These are phyloP conservation scores for Arthonia radiata DNA, from an alignment of 495 filamentous ascomycete species.

Conservation along the genomic window DNA sequence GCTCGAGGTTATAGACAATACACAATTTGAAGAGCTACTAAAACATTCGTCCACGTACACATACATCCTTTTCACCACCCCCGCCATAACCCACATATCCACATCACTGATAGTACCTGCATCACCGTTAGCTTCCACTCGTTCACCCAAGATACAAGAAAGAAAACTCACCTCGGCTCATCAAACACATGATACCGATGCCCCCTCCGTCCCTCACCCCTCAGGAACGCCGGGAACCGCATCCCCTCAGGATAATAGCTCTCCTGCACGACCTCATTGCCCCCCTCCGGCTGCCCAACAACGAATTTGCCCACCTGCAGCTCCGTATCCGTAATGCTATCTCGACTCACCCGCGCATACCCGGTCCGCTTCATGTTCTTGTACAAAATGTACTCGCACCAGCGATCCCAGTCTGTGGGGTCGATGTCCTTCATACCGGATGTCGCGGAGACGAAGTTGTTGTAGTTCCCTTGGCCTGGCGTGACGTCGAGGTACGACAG, in stretches of 20 bases:
- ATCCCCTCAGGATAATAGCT: slow-evolving; percentile 47
- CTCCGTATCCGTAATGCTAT: slow-evolving; percentile 92
- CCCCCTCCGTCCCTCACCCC: slow-evolving; percentile 62
- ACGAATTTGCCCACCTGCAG: slow-evolving; percentile 94
- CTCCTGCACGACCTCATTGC: slow-evolving; percentile 33
- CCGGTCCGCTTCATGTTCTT: slow-evolving; percentile 68
- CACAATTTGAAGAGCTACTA: too few relatives aligned
- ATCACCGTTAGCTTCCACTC: too few relatives aligned
- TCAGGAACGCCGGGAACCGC: slow-evolving; percentile 73
- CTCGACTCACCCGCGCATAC: slow-evolving; percentile 70
- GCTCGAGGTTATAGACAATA: too few relatives aligned
- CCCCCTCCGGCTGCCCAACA: slow-evolving; percentile 42
- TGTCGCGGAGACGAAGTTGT: slow-evolving; percentile 68
- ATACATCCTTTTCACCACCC: too few relatives aligned
- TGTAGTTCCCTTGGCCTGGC: slow-evolving; percentile 84
- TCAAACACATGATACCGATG: slow-evolving; percentile 94
- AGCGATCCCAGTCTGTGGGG: slow-evolving; percentile 78
- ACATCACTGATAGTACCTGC: too few relatives aligned
- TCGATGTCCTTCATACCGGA: slow-evolving; percentile 95
- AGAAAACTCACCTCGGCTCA: slow-evolving; percentile 76
- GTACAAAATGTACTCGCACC: slow-evolving; percentile 98
- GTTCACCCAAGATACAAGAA: too few relatives aligned
- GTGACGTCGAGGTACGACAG: slow-evolving; percentile 82
- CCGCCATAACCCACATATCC: too few relatives aligned
- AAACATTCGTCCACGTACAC: too few relatives aligned